Percentiles rank a stretch among this genome's conserved stretches.
These are phyloP conservation scores for Trichosanthes cucumerina DNA, from an alignment of 306 rosid genomes.

Conservation along the genomic window DNA sequence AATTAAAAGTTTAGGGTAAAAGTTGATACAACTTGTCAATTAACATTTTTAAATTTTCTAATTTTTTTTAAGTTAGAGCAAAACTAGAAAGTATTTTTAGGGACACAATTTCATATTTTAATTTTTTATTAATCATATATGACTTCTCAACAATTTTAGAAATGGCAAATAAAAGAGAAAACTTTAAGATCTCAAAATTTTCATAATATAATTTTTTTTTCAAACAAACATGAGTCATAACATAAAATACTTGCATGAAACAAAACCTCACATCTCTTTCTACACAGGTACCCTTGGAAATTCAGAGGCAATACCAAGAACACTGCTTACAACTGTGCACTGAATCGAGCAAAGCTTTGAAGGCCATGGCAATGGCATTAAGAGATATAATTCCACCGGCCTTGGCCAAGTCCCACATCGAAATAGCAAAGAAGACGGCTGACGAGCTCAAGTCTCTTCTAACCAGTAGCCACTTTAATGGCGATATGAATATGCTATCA, in stretches of 20 bases:
- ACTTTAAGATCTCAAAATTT: too few species aligned
- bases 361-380: slow-evolving; percentile 39
- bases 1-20: too few species aligned
- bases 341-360: slow-evolving; percentile 53
- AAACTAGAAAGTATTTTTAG: too few species aligned
- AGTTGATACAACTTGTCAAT: too few species aligned
- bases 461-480: not conserved
- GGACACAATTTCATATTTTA: too few species aligned
- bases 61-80: too few species aligned
- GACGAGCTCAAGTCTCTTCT: not conserved
- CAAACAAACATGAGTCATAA: too few species aligned
- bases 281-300: slow-evolving; percentile 32
- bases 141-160: too few species aligned
- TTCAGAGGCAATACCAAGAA: slow-evolving; percentile 30
- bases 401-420: slow-evolving; percentile 23
- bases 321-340: slow-evolving; percentile 47
- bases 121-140: too few species aligned
- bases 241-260: not conserved
- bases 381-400: slow-evolving; percentile 43
- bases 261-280: not conserved
- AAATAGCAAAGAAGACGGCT: not conserved
- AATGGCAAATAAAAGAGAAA: too few species aligned
- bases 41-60: too few species aligned
- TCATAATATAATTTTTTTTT: too few species aligned
- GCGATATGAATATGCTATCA: not conserved